Conservation (phyloP, 176 grass and related monocot genomes). For the maize (Zea mays) region DNA sequence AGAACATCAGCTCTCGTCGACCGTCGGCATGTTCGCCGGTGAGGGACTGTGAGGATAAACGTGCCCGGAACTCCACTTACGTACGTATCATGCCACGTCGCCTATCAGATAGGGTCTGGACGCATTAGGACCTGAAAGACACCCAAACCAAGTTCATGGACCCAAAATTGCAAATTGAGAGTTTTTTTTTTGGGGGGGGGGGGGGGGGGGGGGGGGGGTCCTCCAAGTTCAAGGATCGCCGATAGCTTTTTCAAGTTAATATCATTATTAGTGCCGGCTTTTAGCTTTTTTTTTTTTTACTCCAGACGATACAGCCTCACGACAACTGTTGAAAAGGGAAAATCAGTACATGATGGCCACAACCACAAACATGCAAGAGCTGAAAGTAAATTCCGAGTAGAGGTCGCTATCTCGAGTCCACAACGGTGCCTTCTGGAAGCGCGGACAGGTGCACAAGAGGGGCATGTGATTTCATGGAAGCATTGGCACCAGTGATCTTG, state of each 20-base stretch:
- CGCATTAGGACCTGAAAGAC: no score
- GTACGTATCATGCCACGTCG: no score
- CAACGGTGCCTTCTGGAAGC: constrained; percentile 44
- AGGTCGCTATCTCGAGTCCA: constrained; percentile 47
- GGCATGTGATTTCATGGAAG: constrained; percentile 37
- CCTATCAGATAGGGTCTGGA: no score
- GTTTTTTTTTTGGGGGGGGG: no score
- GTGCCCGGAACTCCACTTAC: no score
- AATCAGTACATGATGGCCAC: constrained; percentile 20
- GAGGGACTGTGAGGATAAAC: no score
- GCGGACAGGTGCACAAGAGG: constrained; percentile 34
- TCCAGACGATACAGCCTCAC: constrained; percentile 4
- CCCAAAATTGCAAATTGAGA: no score
- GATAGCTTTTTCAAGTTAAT: neutral
- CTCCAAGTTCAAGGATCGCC: no score
- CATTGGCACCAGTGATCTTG: constrained; percentile 39
- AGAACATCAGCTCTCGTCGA: no score
- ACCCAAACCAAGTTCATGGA: no score
- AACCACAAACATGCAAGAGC: constrained; percentile 18
- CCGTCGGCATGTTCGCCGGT: no score
- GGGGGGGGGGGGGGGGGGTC: no score
- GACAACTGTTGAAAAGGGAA: constrained; percentile 16
- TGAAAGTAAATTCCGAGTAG: neutral
- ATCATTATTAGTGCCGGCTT: constrained; percentile 29
- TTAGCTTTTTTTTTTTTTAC: constrained; percentile 9